Evolutionary conservation across 1,284 basidiomycete species (phyloP), one percentile per base, ranked within the genome.

Genomic region (Calocybe gambosa): DNA sequence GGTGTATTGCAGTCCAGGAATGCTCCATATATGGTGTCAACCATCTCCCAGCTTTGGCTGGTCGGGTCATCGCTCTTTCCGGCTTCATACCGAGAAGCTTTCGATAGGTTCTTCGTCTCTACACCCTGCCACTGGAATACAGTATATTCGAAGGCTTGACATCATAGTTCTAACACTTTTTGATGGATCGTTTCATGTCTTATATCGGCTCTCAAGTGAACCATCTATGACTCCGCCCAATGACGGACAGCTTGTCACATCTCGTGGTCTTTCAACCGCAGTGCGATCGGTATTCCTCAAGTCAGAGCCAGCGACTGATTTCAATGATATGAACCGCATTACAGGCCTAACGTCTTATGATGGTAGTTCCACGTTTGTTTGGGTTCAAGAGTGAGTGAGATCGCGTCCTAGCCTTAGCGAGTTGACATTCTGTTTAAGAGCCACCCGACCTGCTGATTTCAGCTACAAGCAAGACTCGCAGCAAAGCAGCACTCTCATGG

Each of bases 401-500:
- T 26, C 25, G 5, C 25, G 25, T 9, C 9, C 5, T 9, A 26
- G 25, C 25, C 5, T 9, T 26, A 26, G 25, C 9, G 25, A 26
- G 5, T 26, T 26, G n/a, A 43, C 28, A 37, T 15, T 39, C 33
- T 46, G 49, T 48, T 54, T 48, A 38, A 87, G 85, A 59, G 67
- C 70, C 19, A 65, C 66, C 35, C 71, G 74, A 36, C 82, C 84
- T 0, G 73, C 75, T 0, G 84, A 88, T 61, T 86, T 87, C 58
- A 85, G 78, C 60, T 88, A 87, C 67, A 87, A 85, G 49, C 80
- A 83, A 50, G 85, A 87, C 58, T 82, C 85, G 1, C 79, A 77
- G 56, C 82, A 83, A 52, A 74, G 70, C 54, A 80, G 70, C 55
- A 74, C 74, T 51, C 63, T 88, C 28, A 62, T 85, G 26, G 71